Evolutionary conservation across 495 filamentous ascomycete species (phyloP).

Genomic region (Penicillium daleae): DNA sequence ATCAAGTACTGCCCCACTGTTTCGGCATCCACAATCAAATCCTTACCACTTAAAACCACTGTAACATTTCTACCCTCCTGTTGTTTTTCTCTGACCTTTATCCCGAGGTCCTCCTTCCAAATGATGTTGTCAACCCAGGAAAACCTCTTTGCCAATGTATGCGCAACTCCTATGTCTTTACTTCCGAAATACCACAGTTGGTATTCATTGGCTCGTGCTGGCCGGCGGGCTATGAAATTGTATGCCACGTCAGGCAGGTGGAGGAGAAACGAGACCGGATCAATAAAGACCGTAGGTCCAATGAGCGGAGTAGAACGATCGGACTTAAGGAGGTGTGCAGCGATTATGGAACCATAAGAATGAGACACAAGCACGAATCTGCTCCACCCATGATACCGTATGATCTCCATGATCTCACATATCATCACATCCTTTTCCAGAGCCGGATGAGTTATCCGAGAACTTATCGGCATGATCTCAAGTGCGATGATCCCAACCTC

Average conservation of each 20-base stretch:
- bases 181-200: conserved; percentile 16
- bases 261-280: conserved; percentile 14
- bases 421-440: too few species aligned
- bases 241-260: conserved; percentile 17
- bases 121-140: conserved; percentile 15
- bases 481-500: too few species aligned
- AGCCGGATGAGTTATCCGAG: too few species aligned
- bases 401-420: too few species aligned
- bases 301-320: conserved; percentile 2
- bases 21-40: conserved; percentile 9
- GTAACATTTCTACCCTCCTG: conserved; percentile 7
- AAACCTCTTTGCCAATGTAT: conserved; percentile 13
- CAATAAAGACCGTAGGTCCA: not conserved
- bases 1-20: conserved; percentile 5
- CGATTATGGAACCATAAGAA: conserved; percentile 16
- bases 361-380: conserved; percentile 14
- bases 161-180: conserved; percentile 11
- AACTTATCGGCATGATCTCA: too few species aligned
- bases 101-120: conserved; percentile 14
- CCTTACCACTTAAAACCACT: conserved; percentile 8
- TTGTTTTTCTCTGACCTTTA: not conserved
- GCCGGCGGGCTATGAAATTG: conserved; percentile 14
- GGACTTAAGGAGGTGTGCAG: conserved; percentile 14
- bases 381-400: not conserved
- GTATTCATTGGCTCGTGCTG: conserved; percentile 15